phyloP scores from a whole-genome alignment of 768 basidiomycete genomes.

The Suillus lakei region DNA sequence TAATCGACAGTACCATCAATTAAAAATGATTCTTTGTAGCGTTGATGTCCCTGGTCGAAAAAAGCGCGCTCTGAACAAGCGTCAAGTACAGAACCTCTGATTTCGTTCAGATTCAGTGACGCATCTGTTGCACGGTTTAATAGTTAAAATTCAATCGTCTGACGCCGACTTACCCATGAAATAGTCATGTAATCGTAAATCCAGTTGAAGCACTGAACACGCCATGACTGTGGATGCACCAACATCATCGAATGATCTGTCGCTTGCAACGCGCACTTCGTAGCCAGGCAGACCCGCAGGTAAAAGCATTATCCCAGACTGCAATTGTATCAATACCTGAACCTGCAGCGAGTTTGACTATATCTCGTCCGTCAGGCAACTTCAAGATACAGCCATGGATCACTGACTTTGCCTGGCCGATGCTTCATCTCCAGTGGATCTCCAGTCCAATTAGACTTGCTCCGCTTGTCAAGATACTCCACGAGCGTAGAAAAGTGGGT shows the following conservation, averaged over 20 bases:
- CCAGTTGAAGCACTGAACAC: slow-evolving; percentile 73
- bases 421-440: slow-evolving; percentile 85
- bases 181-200: slow-evolving; percentile 82
- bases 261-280: slow-evolving; percentile 37
- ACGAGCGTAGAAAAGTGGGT: slow-evolving; percentile 89
- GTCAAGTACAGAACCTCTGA: slow-evolving; percentile 54
- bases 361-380: slow-evolving; percentile 12
- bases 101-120: slow-evolving; percentile 71
- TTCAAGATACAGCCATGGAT: background rate
- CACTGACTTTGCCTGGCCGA: slow-evolving; percentile 71
- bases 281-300: slow-evolving; percentile 74
- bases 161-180: slow-evolving; percentile 71
- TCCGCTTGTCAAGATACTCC: slow-evolving; percentile 81
- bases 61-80: slow-evolving; percentile 51
- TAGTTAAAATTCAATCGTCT: slow-evolving; percentile 3
- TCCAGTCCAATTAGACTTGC: slow-evolving; percentile 62
- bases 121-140: slow-evolving; percentile 57
- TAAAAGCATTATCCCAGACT: slow-evolving; percentile 58
- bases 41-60: slow-evolving; percentile 24
- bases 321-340: slow-evolving; percentile 57
- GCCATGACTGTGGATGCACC: slow-evolving; percentile 60
- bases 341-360: slow-evolving; percentile 88
- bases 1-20: slow-evolving; percentile 48
- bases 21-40: slow-evolving; percentile 43
- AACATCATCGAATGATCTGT: slow-evolving; percentile 38